Evolutionary conservation across 108 stramenopile genomes (phyloP), one percentile per base, ranked within the genome.

Genomic region (Fistulifera solaris): DNA sequence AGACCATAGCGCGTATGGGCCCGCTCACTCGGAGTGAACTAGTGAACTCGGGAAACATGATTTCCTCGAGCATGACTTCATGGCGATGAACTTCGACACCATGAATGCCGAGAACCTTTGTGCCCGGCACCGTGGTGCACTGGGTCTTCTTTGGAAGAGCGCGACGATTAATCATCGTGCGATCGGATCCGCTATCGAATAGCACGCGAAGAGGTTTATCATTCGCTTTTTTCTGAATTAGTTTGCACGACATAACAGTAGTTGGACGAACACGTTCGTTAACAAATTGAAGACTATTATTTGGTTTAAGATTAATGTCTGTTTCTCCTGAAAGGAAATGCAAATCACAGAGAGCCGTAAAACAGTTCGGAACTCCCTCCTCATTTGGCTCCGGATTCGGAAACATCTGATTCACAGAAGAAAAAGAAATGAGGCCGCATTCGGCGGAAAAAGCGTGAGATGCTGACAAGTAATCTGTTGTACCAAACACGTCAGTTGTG

Each of bases 11-110:
- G n/a, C n/a, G n/a, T n/a, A n/a, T n/a, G 21, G 23, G 5, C 0
- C 0, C 17, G 17, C 11, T 41, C 65, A 26, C 62, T 53, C 18
- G 21, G 38, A 1, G 40, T 19, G 18, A 40, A 46, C n/a, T 27
- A 48, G 18, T 54, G 44, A 71, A 66, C 26, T 66, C 65, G 17
- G 63, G 63, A 1, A 65, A 22, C 15, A 12, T 16, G 12, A 65
- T 31, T 0, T 59, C 7, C 6, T 18, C 73, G 63, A 54, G 38
- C 66, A 39, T 64, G 49, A 19, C 25, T 50, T 14, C 48, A 8
- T 35, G 31, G 8, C 31, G 31, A 8, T 35, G 31, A 35, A 35
- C 31, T 35, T 35, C 31, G 6, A 8, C 8, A 35, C 31, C 31
- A 8, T 35, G 31, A 8, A 35, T 35, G 8, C 31, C 31, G 6